Evolutionary conservation across 2,329 filamentous ascomycete species (phyloP).

Genomic region (Verruconis gallopava): DNA sequence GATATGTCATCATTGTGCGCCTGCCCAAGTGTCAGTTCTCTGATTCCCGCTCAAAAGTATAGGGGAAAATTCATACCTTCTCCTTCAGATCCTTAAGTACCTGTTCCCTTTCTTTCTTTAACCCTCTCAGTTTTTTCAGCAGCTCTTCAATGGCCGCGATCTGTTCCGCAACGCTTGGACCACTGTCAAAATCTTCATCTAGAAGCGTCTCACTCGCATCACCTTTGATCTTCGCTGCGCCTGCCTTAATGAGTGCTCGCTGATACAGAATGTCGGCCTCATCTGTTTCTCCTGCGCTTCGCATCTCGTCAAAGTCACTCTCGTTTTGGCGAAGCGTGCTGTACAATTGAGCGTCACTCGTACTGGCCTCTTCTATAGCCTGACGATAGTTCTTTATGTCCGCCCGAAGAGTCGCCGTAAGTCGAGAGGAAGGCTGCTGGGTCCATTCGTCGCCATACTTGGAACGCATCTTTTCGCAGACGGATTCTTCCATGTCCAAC

Average conservation of each 20-base stretch:
- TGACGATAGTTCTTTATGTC: constrained; percentile 82
- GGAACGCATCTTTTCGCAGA: constrained; percentile 97
- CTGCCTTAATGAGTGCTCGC: constrained; percentile 67
- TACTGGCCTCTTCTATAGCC: constrained; percentile 76
- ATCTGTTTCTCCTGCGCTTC: constrained; percentile 70
- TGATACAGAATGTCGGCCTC: constrained; percentile 85
- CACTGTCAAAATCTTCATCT: constrained; percentile 83
- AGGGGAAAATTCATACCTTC: constrained; percentile 49
- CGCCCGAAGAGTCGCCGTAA: constrained; percentile 75
- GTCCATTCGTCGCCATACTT: constrained; percentile 96
- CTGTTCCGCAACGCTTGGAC: constrained; percentile 74
- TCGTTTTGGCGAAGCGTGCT: constrained; percentile 77
- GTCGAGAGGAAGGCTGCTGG: constrained; percentile 81
- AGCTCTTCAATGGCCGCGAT: constrained; percentile 81
- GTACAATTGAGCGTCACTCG: constrained; percentile 74
- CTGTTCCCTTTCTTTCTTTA: constrained; percentile 84
- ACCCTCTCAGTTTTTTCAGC: constrained; percentile 76
- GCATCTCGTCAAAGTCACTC: constrained; percentile 88
- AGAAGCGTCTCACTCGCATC: constrained; percentile 61
- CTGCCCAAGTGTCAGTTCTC: constrained; percentile 33
- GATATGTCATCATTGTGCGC: constrained; percentile 95
- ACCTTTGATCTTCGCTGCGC: constrained; percentile 41
- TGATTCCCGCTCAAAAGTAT: not conserved
- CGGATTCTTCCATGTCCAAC: constrained; percentile 90
- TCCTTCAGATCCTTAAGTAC: constrained; percentile 95